These are phyloP conservation scores for Cryptomeria japonica DNA, from an alignment of 75 land plant genomes.

Conservation along the genomic window DNA sequence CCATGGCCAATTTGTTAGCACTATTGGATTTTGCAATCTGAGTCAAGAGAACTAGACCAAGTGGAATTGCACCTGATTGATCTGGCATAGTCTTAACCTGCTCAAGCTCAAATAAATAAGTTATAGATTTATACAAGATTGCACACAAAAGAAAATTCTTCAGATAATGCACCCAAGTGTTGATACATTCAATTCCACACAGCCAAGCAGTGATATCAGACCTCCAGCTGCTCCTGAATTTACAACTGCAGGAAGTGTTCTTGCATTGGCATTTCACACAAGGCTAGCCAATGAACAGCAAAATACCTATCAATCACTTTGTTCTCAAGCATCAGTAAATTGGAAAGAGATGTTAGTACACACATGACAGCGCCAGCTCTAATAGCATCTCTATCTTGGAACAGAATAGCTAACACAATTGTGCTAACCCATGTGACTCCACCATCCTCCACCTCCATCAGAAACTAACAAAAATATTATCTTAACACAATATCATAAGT, in stretches of 20 bases:
- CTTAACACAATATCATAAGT: background rate
- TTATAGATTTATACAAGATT: conserved; percentile 88
- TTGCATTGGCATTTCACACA: conserved; percentile 69
- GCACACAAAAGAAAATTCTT: conserved; percentile 68
- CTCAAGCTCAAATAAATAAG: conserved; percentile 82
- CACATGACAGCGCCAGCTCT: conserved; percentile 53
- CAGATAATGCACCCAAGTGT: conserved; percentile 55
- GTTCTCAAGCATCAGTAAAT: conserved; percentile 60
- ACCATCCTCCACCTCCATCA: conserved; percentile 56
- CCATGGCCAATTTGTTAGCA: conserved; percentile 79
- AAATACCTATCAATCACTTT: conserved; percentile 74
- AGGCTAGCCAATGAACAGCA: conserved; percentile 92
- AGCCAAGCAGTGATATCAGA: conserved; percentile 71
- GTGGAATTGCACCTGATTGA: conserved; percentile 81
- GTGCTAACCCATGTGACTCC: conserved; percentile 69
- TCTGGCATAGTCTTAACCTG: conserved; percentile 89
- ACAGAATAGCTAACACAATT: conserved; percentile 67
- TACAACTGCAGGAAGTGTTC: conserved; percentile 68
- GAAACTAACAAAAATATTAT: conserved; percentile 9
- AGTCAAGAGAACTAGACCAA: conserved; percentile 69
- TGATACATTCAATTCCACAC: conserved; percentile 59
- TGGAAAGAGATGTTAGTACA: conserved; percentile 56
- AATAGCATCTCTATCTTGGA: conserved; percentile 56
- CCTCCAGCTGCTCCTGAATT: conserved; percentile 88
- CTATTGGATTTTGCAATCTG: conserved; percentile 73